These are phyloP conservation scores for Gaultheria prostrata DNA, from an alignment of 148 eudicot species.

Conservation along the genomic window DNA sequence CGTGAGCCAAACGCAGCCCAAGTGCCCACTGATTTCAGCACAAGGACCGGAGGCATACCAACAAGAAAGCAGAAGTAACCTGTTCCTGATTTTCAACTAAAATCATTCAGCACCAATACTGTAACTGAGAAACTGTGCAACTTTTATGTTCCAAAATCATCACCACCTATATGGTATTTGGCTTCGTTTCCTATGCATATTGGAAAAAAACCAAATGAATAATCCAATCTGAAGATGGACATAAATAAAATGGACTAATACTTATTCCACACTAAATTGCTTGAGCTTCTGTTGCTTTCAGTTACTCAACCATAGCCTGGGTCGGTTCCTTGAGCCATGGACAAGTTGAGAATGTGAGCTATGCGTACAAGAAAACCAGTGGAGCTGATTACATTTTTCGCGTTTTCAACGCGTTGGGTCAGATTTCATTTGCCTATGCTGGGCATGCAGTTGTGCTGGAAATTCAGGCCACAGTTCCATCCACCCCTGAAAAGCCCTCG, in stretches of 20 bases:
- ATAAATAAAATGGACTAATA: neutral
- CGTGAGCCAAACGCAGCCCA: neutral
- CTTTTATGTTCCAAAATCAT: neutral
- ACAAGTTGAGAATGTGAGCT: constrained; percentile 58
- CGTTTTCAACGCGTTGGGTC: constrained; percentile 80
- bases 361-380: constrained; percentile 67
- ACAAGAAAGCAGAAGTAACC: neutral
- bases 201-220: neutral
- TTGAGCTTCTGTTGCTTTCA: constrained; percentile 28
- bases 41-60: neutral
- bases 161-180: too few species aligned
- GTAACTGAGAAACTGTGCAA: neutral
- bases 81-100: neutral
- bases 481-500: constrained; percentile 79
- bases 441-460: constrained; percentile 85
- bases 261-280: neutral
- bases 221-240: neutral
- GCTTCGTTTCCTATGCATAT: neutral
- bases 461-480: constrained; percentile 91
- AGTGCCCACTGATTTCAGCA: neutral
- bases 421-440: constrained; percentile 76
- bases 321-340: constrained; percentile 67
- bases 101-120: neutral
- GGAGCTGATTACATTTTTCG: constrained; percentile 57
- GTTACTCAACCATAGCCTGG: constrained; percentile 96